Evolutionary conservation across 306 rosid species (phyloP).

Genomic region (Ormosia semicastrata): DNA sequence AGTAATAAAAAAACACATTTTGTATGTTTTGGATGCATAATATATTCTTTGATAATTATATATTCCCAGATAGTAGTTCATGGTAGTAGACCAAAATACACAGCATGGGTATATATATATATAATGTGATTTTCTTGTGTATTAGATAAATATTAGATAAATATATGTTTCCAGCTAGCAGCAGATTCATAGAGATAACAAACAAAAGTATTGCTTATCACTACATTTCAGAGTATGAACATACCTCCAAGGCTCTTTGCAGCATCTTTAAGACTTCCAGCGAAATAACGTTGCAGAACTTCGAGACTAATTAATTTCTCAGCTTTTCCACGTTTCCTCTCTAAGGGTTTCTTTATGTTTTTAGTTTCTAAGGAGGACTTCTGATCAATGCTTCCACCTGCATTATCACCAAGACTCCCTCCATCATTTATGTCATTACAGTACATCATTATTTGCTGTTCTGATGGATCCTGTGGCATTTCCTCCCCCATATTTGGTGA

Average conservation of each 20-base stretch:
- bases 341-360: constrained; percentile 58
- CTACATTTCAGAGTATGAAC: constrained; percentile 13
- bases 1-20: not conserved
- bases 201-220: not conserved
- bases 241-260: constrained; percentile 97
- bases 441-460: constrained; percentile 35
- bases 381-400: constrained; percentile 37
- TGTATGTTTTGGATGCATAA: not conserved
- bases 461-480: constrained; percentile 37
- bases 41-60: not conserved
- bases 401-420: constrained; percentile 29
- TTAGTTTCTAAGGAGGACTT: constrained; percentile 41
- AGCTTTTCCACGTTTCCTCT: constrained; percentile 88
- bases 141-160: not conserved
- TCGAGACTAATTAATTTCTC: constrained; percentile 94
- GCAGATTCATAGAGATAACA: not conserved
- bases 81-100: not conserved
- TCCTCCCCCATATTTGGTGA: constrained; percentile 47
- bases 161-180: constrained; percentile 5
- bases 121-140: too few relatives aligned
- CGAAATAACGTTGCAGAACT: constrained; percentile 82
- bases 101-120: not conserved
- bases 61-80: not conserved
- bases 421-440: constrained; percentile 34
- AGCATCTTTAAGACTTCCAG: constrained; percentile 99